Conservation (phyloP, 352 stramenopile genomes). For the Aphanomyces euteiches region DNA sequence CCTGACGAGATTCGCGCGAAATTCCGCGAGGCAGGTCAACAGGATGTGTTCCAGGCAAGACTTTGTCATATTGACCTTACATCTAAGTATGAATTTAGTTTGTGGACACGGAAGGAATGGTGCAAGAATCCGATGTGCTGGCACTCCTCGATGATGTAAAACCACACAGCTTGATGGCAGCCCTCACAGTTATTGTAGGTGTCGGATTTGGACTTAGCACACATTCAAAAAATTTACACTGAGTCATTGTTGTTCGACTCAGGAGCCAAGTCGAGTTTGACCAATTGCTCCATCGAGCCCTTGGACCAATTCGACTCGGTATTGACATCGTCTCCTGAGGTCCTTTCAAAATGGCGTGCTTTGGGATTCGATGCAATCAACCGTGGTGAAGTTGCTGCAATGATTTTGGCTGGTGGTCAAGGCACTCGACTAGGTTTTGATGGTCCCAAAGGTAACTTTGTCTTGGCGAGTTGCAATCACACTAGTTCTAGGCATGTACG, state of each 20-base stretch:
- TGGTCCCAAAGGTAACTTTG: constrained; percentile 81
- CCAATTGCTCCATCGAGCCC: constrained; percentile 49
- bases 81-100: constrained; percentile 15
- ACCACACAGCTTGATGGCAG: background rate
- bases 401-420: constrained; percentile 94
- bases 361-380: constrained; percentile 80
- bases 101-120: constrained; percentile 26
- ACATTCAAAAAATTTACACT: constrained; percentile 56
- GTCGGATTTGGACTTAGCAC: constrained; percentile 57
- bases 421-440: constrained; percentile 95
- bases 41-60: constrained; percentile 20
- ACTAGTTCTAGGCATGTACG: constrained; percentile 66
- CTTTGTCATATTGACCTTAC: background rate
- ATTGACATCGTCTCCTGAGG: constrained; percentile 42
- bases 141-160: constrained; percentile 23
- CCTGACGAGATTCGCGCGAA: constrained; percentile 4
- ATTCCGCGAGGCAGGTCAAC: constrained; percentile 15
- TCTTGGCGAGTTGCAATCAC: background rate
- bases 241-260: constrained; percentile 28
- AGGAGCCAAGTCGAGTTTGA: constrained; percentile 24
- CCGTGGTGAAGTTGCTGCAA: constrained; percentile 84
- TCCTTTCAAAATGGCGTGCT: constrained; percentile 50
- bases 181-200: constrained; percentile 38
- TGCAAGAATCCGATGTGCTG: constrained; percentile 18
- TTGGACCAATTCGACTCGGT: constrained; percentile 65